These are phyloP conservation scores for Rhodotorula kratochvilovae DNA, from an alignment of 768 basidiomycete genomes.

Conservation along the genomic window DNA sequence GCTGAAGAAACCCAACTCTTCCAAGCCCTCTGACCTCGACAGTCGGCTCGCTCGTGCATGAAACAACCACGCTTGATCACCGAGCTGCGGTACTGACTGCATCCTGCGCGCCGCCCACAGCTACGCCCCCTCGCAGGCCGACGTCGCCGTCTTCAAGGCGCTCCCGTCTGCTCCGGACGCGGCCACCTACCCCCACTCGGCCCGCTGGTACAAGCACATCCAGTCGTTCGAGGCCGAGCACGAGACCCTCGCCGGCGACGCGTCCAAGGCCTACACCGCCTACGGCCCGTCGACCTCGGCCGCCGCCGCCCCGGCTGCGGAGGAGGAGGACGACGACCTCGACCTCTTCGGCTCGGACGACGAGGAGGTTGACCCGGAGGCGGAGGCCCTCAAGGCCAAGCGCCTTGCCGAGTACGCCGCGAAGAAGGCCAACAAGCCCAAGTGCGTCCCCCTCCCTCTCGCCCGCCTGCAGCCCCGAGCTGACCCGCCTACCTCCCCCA, in stretches of 20 bases:
- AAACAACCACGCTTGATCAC: background rate
- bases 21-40: conserved; percentile 66
- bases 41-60: conserved; percentile 19
- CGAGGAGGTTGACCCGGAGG: conserved; percentile 76
- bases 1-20: conserved; percentile 60
- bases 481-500: background rate
- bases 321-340: conserved; percentile 63
- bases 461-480: conserved; percentile 1
- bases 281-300: conserved; percentile 57
- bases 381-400: conserved; percentile 80
- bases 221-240: conserved; percentile 76
- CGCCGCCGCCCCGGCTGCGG: conserved; percentile 51
- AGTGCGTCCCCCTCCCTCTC: conserved; percentile 51
- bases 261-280: conserved; percentile 71
- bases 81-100: background rate
- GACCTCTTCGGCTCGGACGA: conserved; percentile 85
- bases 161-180: conserved; percentile 65
- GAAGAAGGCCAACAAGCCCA: conserved; percentile 87
- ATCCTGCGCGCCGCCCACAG: conserved; percentile 51
- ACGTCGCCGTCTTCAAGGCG: conserved; percentile 84
- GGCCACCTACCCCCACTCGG: conserved; percentile 63
- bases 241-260: conserved; percentile 73
- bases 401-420: conserved; percentile 88
- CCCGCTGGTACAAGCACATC: conserved; percentile 94
- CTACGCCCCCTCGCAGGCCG: conserved; percentile 86